Evolutionary conservation across 192 early-diverging fungal species (phyloP).

Genomic region (Backusella morwellensis): DNA sequence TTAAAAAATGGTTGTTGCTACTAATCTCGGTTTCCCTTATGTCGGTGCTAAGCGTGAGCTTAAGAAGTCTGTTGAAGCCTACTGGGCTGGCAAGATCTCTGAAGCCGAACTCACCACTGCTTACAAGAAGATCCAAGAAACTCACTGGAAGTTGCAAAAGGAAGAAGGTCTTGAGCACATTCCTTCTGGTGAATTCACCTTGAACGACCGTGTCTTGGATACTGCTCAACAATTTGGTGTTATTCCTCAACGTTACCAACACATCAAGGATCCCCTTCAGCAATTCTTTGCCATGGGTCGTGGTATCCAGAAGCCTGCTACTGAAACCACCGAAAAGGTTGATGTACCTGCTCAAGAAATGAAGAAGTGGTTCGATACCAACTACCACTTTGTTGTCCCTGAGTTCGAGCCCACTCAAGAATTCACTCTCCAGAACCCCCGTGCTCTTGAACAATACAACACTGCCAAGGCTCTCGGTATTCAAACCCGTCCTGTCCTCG

Average conservation of each 20-base stretch:
- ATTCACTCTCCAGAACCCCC: slow-evolving; percentile 67
- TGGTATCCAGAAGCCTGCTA: slow-evolving; percentile 77
- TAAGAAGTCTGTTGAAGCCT: slow-evolving; percentile 93
- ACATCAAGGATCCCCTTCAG: slow-evolving; percentile 55
- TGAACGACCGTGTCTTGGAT: slow-evolving; percentile 77
- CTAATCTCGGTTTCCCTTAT: slow-evolving; percentile 83
- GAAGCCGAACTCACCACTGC: slow-evolving; percentile 65
- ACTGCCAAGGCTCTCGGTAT: slow-evolving; percentile 93
- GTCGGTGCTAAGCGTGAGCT: slow-evolving; percentile 95
- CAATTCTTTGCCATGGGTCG: slow-evolving; percentile 98
- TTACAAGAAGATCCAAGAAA: slow-evolving; percentile 71
- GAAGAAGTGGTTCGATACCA: slow-evolving; percentile 99
- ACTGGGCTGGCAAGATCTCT: slow-evolving; percentile 88
- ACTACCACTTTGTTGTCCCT: slow-evolving; percentile 87
- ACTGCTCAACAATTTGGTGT: slow-evolving; percentile 62
- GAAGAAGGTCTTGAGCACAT: slow-evolving; percentile 77
- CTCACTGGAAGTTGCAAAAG: slow-evolving; percentile 65
- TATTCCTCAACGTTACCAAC: slow-evolving; percentile 59
- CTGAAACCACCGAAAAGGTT: slow-evolving; percentile 63
- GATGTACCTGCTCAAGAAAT: slow-evolving; percentile 97
- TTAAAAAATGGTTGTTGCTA: slow-evolving; percentile 38
- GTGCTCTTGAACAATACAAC: slow-evolving; percentile 82
- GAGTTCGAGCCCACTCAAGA: slow-evolving; percentile 75
- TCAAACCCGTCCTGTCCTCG: slow-evolving; percentile 86
- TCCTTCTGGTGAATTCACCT: slow-evolving; percentile 92